Evolutionary conservation across 2,329 filamentous ascomycete genomes (phyloP), one percentile per base, ranked within the genome.

Genomic region (Calonectria montana): DNA sequence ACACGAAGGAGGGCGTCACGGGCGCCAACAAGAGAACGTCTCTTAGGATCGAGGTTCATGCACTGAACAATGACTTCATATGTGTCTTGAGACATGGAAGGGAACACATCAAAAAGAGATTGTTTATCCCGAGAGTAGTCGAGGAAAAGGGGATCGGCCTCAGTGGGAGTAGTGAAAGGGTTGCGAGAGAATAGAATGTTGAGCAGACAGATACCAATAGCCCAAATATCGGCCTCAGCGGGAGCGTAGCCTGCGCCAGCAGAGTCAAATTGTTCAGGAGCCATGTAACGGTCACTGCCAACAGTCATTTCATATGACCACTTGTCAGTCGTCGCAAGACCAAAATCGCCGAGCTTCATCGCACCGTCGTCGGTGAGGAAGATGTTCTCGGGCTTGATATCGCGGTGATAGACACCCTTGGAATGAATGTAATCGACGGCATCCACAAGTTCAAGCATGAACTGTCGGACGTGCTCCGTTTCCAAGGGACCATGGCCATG

Each of bases 361-460:
- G 93, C 90, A 66, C 96, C 96, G 77, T 93, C 91, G 72, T 96
- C 91, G 71, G 92, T 94, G 75, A 99, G 89, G 83, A 99, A 98
- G 84, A 99, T 98, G 88, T 99, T 99, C 89, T 99, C 97, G 0
- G 97, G 97, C 87, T 99, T 99, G 90, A 99, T 98, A 84, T 99
- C 97, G 73, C 97, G 94, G 82, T 99, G 97, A 83, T 95, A 98
- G 81, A 98, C 91, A 75, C 95, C 96, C 83, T 96, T 96, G 74
- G 90, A 89, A 84, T 99, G 97, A 85, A 98, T 95, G 84, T 95
- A 96, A 74, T 94, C 92, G 62, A 99, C 94, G 63, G 96, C 94
- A 81, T 94, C 93, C 65, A 99, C 91, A 39, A 99, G 91, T 85
- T 99, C 92, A 71, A 98, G 88, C 97, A 99, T 98, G 87, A 98